Base-by-base conservation (phyloP, 2,329 filamentous ascomycete species). In the Cytospora schulzeri region DNA sequence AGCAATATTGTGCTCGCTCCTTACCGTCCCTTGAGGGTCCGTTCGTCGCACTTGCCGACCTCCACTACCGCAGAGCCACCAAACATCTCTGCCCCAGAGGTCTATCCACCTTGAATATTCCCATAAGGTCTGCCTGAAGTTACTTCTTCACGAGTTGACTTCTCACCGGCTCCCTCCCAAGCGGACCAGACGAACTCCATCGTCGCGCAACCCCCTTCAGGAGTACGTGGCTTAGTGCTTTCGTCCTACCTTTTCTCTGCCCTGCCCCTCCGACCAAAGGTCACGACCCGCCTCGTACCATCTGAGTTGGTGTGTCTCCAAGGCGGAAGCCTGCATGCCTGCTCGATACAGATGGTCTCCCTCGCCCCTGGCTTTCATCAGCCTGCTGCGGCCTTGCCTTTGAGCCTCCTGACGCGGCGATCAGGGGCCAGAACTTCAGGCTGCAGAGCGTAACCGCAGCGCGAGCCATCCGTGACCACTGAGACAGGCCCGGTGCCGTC, bases 321-420 rank as follows among this genome's bases (percentile, higher is more conserved):
- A 52, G 45, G 53, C 63, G 35, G 60, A 51, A 60, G 62, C 50
- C 55, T 57, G 59, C 64, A 64, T 67, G 60, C 45, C 35, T 60
- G 51, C 60, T 66, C 64, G 57, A 67, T 65, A 63, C 59, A 59
- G 62, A 50, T 62, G 58, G 59, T 53, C 28, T 53, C 48, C 45
- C 41, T 55, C 48, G 28, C 62, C 51, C 41, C 58, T 59, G 57
- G 52, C 35, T 52, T 62, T 54, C 50, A 56, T 51, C 62, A 64
- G 57, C 65, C 63, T 57, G 55, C 62, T 57, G 58, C 59, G 65
- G 58, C 56, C 55, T 52, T 52, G 57, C 24, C 62, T 26, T 59
- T 38, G 54, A 59, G 58, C 63, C 52, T 59, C 58, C 28, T 56
- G 33, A 38, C 63, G 35, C 35, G 62, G 62, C 50, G 59, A 29